Evolutionary conservation across 257 asterid genomes (phyloP), one percentile per base, ranked within the genome.

Genomic region (Phtheirospermum japonicum): DNA sequence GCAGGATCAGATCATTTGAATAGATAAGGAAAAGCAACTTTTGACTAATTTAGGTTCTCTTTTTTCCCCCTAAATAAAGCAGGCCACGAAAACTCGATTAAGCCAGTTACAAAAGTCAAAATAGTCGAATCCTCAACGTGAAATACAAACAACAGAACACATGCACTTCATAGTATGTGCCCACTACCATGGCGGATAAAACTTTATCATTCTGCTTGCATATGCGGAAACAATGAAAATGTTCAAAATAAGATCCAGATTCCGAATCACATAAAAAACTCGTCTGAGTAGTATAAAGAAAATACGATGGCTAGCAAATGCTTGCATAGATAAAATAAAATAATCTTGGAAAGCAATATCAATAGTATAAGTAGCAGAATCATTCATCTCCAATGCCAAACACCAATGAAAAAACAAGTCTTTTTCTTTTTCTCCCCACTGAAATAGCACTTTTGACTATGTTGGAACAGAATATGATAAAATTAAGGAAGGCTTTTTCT

Each of bases 401-500:
- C 30, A 48, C 28, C 9, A 48, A 17, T 3, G 12, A 19, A 46
- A 48, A 48, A 48, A 20, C 16, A 48, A 7, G 28, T 48, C 19
- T 4, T 7, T 20, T 19, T 48, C 10, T 49, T 16, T 49, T 6
- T 18, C 17, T 39, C 37, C 70, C 83, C 83, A 77, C 77, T 72
- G 73, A 76, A 77, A 77, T 76, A 80, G 62, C 82, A 80, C 76
- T 71, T 37, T 50, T 66, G 73, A 70, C 57, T 37, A 75, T 82
- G 84, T 73, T 78, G 80, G 82, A 65, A 54, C 71, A 76, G 67
- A 71, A 65, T 52, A 67, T 6, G 73, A 74, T 87, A 84, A 20
- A 75, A 49, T 65, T 70, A 63, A 74, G 49, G 66, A 67, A 68
- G 14, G 1, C 48, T 4, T 40, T 40, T 40, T 40, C 48, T 11